phyloP scores from a whole-genome alignment of 2,329 filamentous ascomycete species.

The Sporothrix euskadiensis region DNA sequence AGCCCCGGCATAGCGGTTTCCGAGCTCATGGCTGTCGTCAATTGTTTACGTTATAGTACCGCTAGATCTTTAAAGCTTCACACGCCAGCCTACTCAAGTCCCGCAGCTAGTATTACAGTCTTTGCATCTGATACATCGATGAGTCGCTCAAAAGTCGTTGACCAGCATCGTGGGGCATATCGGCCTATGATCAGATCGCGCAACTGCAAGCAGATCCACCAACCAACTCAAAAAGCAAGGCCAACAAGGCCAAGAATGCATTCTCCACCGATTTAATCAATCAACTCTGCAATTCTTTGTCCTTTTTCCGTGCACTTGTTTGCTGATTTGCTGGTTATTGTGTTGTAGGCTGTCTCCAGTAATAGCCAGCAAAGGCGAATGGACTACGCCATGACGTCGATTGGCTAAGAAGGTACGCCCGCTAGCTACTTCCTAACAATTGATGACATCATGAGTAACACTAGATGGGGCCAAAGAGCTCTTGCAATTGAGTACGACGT shows the following conservation, averaged over 20 bases:
- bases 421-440: background rate
- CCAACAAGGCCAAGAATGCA: background rate
- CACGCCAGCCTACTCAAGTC: background rate
- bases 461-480: background rate
- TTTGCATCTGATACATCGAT: background rate
- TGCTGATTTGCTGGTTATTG: background rate
- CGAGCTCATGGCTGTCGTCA: background rate
- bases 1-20: background rate
- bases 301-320: background rate
- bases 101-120: background rate
- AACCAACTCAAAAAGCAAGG: background rate
- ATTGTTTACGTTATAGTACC: background rate
- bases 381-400: slow-evolving; percentile 9
- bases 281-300: background rate
- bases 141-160: background rate
- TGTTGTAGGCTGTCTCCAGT: background rate
- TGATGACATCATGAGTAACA: slow-evolving; percentile 19
- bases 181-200: background rate
- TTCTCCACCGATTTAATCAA: background rate
- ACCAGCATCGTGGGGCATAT: slow-evolving; percentile 3
- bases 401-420: slow-evolving; percentile 15
- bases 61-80: background rate
- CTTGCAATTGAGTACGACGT: background rate
- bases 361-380: background rate
- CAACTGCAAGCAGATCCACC: background rate